These are phyloP conservation scores for Solanum piurae DNA, from an alignment of 257 asterid species.

Conservation along the genomic window DNA sequence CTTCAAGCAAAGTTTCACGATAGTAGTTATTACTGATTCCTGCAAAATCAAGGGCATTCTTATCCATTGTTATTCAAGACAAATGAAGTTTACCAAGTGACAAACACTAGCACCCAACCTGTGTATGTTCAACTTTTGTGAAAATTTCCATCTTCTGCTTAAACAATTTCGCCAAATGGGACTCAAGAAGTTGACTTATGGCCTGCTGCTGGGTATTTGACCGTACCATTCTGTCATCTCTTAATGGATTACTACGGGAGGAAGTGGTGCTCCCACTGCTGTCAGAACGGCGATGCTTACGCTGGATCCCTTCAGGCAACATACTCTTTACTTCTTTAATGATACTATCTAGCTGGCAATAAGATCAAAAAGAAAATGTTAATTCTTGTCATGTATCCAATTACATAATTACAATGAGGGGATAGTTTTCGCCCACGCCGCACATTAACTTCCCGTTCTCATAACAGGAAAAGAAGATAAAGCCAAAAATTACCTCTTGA, in stretches of 20 bases:
- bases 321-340: conserved; percentile 57
- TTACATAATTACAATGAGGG: not conserved
- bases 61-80: not conserved
- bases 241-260: conserved; percentile 86
- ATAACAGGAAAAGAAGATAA: not conserved
- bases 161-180: conserved; percentile 87
- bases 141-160: conserved; percentile 97
- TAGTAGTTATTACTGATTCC: conserved; percentile 74
- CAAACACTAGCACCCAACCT: conserved; percentile 40
- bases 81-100: not conserved
- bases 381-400: not conserved
- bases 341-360: conserved; percentile 47
- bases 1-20: conserved; percentile 71
- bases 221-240: conserved; percentile 65
- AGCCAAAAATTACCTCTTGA: conserved; percentile 50
- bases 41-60: conserved; percentile 24
- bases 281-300: conserved; percentile 72
- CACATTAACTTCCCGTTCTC: not conserved
- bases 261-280: conserved; percentile 94
- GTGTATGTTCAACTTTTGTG: conserved; percentile 77
- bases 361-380: conserved; percentile 12
- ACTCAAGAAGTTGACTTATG: conserved; percentile 94
- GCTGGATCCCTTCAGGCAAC: conserved; percentile 61
- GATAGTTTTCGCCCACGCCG: not conserved
- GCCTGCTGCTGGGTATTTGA: conserved; percentile 83